These are phyloP conservation scores for Salvia sclarea DNA, from an alignment of 305 asterid species.

Conservation along the genomic window DNA sequence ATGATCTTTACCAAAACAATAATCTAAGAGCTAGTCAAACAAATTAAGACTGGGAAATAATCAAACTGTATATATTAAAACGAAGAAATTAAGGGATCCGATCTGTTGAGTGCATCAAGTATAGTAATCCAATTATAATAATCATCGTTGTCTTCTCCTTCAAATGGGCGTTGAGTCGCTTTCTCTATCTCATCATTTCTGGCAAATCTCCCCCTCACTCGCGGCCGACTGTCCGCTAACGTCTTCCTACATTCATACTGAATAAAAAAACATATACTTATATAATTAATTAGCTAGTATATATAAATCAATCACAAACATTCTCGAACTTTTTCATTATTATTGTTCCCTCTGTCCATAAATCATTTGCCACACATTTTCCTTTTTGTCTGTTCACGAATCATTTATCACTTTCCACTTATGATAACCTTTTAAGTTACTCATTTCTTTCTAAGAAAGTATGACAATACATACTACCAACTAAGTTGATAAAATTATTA, in stretches of 20 bases:
- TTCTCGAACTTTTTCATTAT: too few species aligned
- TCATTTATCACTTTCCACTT: too few species aligned
- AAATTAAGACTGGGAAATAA: conserved; percentile 26
- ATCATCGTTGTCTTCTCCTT: conserved; percentile 51
- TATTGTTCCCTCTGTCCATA: too few species aligned
- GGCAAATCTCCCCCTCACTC: conserved; percentile 77
- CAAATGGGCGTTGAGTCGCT: conserved; percentile 34
- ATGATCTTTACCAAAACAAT: conserved; percentile 28
- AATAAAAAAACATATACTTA: too few species aligned
- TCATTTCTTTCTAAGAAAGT: too few species aligned
- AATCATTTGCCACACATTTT: too few species aligned
- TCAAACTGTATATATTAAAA: conserved; percentile 37
- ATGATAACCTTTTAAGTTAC: too few species aligned
- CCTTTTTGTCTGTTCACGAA: too few species aligned
- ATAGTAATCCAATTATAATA: conserved; percentile 53
- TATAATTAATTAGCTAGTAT: too few species aligned
- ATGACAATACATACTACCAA: too few species aligned
- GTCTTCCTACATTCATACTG: conserved; percentile 86
- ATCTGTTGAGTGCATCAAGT: conserved; percentile 57
- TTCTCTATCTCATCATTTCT: conserved; percentile 63
- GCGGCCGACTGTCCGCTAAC: conserved; percentile 80
- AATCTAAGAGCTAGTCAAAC: background rate
- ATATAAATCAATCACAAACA: too few species aligned
- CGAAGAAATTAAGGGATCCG: conserved; percentile 41
- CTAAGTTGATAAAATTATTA: too few species aligned